Percentiles rank a stretch among this genome's conserved stretches.
phyloP scores from a whole-genome alignment of 164 flowering plant species.

The Kalanchoe fedtschenkoi region DNA sequence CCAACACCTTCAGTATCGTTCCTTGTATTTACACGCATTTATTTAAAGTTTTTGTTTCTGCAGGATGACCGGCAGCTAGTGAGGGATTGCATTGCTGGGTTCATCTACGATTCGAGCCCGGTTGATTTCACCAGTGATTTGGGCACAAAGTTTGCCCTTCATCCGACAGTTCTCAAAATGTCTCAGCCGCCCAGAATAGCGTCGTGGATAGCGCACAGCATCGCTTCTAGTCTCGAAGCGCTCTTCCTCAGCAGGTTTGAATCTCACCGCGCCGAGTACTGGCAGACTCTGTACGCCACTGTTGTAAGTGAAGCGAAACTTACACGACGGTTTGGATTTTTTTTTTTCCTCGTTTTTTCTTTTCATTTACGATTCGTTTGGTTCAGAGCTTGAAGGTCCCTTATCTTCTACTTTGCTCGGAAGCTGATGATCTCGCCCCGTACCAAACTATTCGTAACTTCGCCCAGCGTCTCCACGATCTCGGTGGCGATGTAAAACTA shows the following conservation, averaged over 20 bases:
- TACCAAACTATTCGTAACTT: slow-evolving; percentile 58
- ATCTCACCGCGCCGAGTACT: slow-evolving; percentile 88
- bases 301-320: slow-evolving; percentile 37
- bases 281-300: slow-evolving; percentile 87
- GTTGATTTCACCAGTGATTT: slow-evolving; percentile 84
- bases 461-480: slow-evolving; percentile 59
- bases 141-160: slow-evolving; percentile 64
- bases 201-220: slow-evolving; percentile 58
- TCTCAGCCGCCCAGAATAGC: slow-evolving; percentile 57
- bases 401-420: slow-evolving; percentile 77
- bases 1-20: too few relatives aligned
- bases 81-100: slow-evolving; percentile 63
- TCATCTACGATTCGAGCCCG: slow-evolving; percentile 81
- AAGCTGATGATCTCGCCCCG: slow-evolving; percentile 81
- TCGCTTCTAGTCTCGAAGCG: slow-evolving; percentile 63
- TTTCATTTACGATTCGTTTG: slow-evolving; percentile 8
- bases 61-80: slow-evolving; percentile 62
- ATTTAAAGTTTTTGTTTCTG: too few relatives aligned
- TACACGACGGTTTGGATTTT: neutral
- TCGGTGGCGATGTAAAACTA: slow-evolving; percentile 73
- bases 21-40: too few relatives aligned
- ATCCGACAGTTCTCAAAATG: slow-evolving; percentile 53
- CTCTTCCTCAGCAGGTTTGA: slow-evolving; percentile 74
- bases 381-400: slow-evolving; percentile 68
- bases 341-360: neutral